Conservation (phyloP, 2,329 filamentous ascomycete genomes). For the Ophioceras dolichostomum region DNA sequence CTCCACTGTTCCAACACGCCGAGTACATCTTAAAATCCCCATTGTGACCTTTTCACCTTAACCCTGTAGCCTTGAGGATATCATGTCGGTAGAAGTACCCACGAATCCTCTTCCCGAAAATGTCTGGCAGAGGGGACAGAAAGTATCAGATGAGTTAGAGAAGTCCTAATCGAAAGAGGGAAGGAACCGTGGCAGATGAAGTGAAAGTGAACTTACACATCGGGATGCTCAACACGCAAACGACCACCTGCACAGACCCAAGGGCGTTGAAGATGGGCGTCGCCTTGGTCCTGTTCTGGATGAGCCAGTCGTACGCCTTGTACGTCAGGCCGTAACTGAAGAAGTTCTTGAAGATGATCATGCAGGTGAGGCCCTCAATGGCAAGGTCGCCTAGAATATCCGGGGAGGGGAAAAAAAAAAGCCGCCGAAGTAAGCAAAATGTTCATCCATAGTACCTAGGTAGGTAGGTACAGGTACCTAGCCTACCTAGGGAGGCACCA, state of each 20-base stretch:
- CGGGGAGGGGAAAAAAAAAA: too few relatives aligned
- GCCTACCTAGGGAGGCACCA: too few relatives aligned
- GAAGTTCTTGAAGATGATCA: conserved; percentile 90
- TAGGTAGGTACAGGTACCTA: neutral
- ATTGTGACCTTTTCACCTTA: conserved; percentile 16
- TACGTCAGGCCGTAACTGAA: conserved; percentile 82
- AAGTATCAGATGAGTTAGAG: neutral
- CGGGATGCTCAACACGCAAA: conserved; percentile 65
- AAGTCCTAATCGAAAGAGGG: neutral
- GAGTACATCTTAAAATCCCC: too few relatives aligned
- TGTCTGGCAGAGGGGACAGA: conserved; percentile 34
- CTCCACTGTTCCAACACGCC: too few relatives aligned
- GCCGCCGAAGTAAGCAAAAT: too few relatives aligned
- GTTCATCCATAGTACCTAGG: too few relatives aligned
- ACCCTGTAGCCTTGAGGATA: conserved; percentile 39
- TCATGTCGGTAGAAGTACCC: conserved; percentile 65
- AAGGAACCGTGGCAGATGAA: neutral
- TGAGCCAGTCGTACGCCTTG: conserved; percentile 74
- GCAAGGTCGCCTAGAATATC: conserved; percentile 56
- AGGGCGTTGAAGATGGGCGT: conserved; percentile 52
- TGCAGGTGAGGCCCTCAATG: conserved; percentile 79
- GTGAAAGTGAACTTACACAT: conserved; percentile 50
- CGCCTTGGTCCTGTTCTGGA: conserved; percentile 44
- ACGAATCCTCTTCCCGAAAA: conserved; percentile 67
- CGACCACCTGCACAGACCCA: conserved; percentile 61